Percentiles rank a stretch among this genome's conserved stretches.
phyloP scores from a whole-genome alignment of 768 basidiomycete species.

The Jaapia argillacea region DNA sequence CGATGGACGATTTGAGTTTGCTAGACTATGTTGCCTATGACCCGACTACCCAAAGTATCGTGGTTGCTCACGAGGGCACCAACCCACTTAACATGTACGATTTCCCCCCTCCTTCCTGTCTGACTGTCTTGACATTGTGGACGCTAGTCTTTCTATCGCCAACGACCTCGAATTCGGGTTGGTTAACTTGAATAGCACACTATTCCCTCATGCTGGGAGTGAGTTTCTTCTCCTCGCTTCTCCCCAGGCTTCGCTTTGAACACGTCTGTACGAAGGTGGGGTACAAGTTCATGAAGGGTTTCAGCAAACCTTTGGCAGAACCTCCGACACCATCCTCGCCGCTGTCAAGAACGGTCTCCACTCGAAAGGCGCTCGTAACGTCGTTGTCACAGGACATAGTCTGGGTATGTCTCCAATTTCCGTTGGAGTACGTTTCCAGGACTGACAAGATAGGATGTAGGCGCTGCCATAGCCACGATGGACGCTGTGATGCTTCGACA shows the following conservation, averaged over 20 bases:
- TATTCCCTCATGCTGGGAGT: slow-evolving; percentile 21
- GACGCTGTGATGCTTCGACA: slow-evolving; percentile 15
- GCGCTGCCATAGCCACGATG: slow-evolving; percentile 16
- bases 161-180: slow-evolving; percentile 25
- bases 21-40: slow-evolving; percentile 25
- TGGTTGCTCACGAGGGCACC: slow-evolving; percentile 34
- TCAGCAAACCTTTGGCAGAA: slow-evolving; percentile 27
- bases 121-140: not conserved
- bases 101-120: not conserved
- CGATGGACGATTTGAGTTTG: not conserved
- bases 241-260: too few relatives aligned
- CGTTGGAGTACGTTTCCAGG: not conserved
- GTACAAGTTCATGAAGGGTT: slow-evolving; percentile 31
- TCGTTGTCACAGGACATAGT: slow-evolving; percentile 27
- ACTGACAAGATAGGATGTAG: not conserved
- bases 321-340: slow-evolving; percentile 23
- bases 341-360: slow-evolving; percentile 20
- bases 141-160: slow-evolving; percentile 23
- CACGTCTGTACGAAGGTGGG: too few relatives aligned
- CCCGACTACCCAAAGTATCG: slow-evolving; percentile 19
- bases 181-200: slow-evolving; percentile 19
- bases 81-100: slow-evolving; percentile 21
- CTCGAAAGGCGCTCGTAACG: slow-evolving; percentile 24
- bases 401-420: slow-evolving; percentile 17
- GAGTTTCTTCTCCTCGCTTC: too few relatives aligned